Percentiles rank a stretch among this genome's conserved stretches.
These are phyloP conservation scores for Rhynchosporium secalis DNA, from an alignment of 2,329 filamentous ascomycete species.

Conservation along the genomic window DNA sequence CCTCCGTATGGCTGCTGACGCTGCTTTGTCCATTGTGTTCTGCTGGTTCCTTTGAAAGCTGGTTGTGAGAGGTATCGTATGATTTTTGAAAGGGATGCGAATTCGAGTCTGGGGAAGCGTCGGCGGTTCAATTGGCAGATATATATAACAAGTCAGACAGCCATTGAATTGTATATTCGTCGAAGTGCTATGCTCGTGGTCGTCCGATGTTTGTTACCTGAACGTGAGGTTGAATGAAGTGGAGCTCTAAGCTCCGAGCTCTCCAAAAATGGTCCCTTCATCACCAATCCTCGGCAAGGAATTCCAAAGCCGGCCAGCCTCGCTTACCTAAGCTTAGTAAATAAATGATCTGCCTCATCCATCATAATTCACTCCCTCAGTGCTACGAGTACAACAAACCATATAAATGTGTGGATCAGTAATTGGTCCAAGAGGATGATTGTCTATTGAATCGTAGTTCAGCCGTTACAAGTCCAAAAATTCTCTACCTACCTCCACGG, in stretches of 20 bases:
- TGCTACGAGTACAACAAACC: too few species aligned
- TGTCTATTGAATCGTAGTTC: background rate
- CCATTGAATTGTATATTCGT: background rate
- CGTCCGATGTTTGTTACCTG: background rate
- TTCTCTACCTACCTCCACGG: too few species aligned
- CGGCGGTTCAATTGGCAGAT: background rate
- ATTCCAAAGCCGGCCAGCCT: slow-evolving; percentile 12
- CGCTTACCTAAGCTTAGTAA: background rate
- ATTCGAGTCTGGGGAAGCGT: background rate
- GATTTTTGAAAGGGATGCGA: background rate
- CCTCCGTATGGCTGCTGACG: slow-evolving; percentile 19
- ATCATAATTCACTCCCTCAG: too few species aligned
- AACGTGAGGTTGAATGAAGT: background rate
- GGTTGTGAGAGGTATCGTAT: background rate
- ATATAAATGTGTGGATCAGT: too few species aligned
- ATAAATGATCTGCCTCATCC: too few species aligned
- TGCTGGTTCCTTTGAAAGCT: background rate
- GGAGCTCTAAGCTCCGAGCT: background rate
- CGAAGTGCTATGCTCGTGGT: background rate
- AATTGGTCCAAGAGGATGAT: background rate
- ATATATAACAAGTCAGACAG: too few species aligned
- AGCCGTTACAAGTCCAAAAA: background rate
- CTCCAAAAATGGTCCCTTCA: slow-evolving; percentile 5
- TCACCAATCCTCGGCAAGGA: slow-evolving; percentile 7
- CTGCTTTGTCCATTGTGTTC: slow-evolving; percentile 21